Base-by-base conservation (phyloP, 2,329 filamentous ascomycete species). In the Sphaerulina populicola region DNA sequence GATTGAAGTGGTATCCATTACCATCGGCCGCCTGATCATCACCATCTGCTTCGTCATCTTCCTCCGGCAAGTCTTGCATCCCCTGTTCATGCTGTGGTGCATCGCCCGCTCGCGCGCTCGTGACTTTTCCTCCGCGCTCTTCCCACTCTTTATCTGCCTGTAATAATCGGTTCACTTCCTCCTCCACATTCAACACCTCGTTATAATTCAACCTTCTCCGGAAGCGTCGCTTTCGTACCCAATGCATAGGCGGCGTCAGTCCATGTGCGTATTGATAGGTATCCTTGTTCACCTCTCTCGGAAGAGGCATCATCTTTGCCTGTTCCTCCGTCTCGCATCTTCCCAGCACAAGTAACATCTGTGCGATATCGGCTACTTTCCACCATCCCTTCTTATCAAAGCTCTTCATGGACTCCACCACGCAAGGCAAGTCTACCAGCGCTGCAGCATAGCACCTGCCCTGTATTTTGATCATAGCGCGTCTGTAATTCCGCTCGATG, bases 361-460 rank as follows among this genome's bases (percentile, higher is more conserved):
- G 88, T 60, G 85, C 88, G 31, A 94, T 80, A 64, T 95, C 89
- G 30, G 86, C 85, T 7, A 86, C 86, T 71, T 95, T 95, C 74
- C 90, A 88, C 74, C 90, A 88, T 14, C 83, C 79, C 63, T 86
- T 88, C 63, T 83, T 83, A 66, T 94, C 89, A 86, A 88, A 95
- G 53, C 86, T 90, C 74, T 95, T 95, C 85, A 93, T 89, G 6
- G 83, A 85, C 66, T 95, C 89, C 4, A 90, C 83, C 52, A 95
- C 86, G 53, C 86, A 93, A 0, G 89, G 89, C 30, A 95, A 71
- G 61, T 94, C 88, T 7, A 94, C 83, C 66, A 94, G 75, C 15
- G 83, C 79, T 21, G 86, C 88, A 0, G 86, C 89, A 65, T 88
- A 94, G 44, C 79, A 75, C 46, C 80, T 78, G 4, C 82, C 82